Percentiles rank a stretch among this genome's conserved stretches.
Conservation (phyloP, 2,329 filamentous ascomycete species). For the Pyrenochaeta sp. region DNA sequence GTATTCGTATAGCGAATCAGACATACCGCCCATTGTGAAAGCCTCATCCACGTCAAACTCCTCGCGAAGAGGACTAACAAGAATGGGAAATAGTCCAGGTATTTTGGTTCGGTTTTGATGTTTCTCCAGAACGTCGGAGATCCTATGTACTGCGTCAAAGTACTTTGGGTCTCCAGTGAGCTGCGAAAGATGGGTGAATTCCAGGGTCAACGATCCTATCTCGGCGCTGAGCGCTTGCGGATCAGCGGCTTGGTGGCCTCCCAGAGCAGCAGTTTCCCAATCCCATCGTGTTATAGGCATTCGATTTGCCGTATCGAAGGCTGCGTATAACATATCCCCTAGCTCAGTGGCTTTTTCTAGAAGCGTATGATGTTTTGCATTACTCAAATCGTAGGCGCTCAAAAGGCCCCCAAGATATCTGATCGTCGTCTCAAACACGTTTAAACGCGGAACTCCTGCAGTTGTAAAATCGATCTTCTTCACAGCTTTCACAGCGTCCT, state of each 20-base stretch:
- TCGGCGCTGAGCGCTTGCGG: conserved; percentile 46
- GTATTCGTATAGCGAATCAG: conserved; percentile 67
- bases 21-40: conserved; percentile 64
- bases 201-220: conserved; percentile 48
- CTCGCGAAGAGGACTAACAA: conserved; percentile 42
- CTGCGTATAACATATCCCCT: conserved; percentile 55
- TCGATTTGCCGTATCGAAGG: conserved; percentile 56
- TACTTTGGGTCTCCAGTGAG: conserved; percentile 50
- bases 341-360: conserved; percentile 52
- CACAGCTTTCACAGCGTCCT: conserved; percentile 61
- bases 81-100: conserved; percentile 49
- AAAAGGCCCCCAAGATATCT: conserved; percentile 50
- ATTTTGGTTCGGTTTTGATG: conserved; percentile 48
- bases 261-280: conserved; percentile 47
- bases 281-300: conserved; percentile 52
- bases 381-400: conserved; percentile 49
- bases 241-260: conserved; percentile 40
- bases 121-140: conserved; percentile 43
- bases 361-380: conserved; percentile 46
- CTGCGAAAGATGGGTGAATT: conserved; percentile 52
- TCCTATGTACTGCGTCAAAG: conserved; percentile 50
- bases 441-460: conserved; percentile 44
- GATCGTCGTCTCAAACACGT: conserved; percentile 53
- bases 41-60: conserved; percentile 38
- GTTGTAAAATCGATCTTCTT: conserved; percentile 64